Evolutionary conservation across 1,284 basidiomycete species (phyloP).

Genomic region (Ganoderma meredithae): DNA sequence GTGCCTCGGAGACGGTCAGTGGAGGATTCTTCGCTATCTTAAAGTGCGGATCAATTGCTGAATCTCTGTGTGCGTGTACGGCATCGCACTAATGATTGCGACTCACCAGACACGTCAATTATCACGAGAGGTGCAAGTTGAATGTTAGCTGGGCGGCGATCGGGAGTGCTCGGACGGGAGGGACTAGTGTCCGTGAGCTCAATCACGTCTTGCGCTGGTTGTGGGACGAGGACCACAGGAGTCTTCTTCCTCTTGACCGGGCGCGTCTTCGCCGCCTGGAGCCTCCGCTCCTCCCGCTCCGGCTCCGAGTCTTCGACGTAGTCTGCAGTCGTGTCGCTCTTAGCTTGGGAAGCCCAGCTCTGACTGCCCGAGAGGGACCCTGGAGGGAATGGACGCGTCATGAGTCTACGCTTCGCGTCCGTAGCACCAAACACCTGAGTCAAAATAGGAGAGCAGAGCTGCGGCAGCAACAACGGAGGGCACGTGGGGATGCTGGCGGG

Average conservation of each 20-base stretch:
- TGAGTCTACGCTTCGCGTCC: conserved; percentile 8
- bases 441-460: conserved; percentile 4
- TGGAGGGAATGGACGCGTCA: conserved; percentile 4
- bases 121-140: conserved; percentile 13
- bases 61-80: not conserved
- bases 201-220: conserved; percentile 26
- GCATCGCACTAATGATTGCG: not conserved
- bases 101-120: conserved; percentile 28
- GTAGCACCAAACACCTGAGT: not conserved
- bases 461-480: not conserved
- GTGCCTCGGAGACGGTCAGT: not conserved
- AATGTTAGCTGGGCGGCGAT: not conserved
- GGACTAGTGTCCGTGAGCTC: conserved; percentile 36
- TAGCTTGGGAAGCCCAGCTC: conserved; percentile 21
- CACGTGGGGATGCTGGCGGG: not conserved
- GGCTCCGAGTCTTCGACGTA: conserved; percentile 74
- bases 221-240: not conserved
- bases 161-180: conserved; percentile 1
- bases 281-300: conserved; percentile 60
- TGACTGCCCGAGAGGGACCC: conserved; percentile 22
- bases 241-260: conserved; percentile 21
- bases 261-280: conserved; percentile 32
- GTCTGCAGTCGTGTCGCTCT: conserved; percentile 41
- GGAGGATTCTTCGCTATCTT: not conserved
- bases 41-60: not conserved